These are phyloP conservation scores for Fusarium musae DNA, from an alignment of 2,329 filamentous ascomycete genomes.

Conservation along the genomic window DNA sequence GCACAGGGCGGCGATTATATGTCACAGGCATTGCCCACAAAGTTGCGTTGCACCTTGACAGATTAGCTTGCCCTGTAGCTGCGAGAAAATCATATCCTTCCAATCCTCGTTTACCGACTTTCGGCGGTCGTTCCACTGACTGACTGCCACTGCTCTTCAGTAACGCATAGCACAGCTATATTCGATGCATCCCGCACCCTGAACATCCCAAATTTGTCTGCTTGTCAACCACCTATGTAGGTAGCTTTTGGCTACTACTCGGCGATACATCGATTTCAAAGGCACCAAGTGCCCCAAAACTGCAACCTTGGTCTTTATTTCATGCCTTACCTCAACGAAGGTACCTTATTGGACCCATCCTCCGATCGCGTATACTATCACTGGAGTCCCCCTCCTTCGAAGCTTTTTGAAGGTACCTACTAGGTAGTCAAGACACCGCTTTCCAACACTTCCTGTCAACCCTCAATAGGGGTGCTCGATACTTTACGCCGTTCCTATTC, in stretches of 20 bases:
- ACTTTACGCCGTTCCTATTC: neutral
- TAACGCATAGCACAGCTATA: conserved; percentile 1
- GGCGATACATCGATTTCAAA: neutral
- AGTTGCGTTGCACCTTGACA: conserved; percentile 12
- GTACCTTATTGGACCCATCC: neutral
- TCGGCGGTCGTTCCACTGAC: neutral
- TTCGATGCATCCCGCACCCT: neutral
- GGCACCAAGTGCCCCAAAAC: neutral
- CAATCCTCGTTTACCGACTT: neutral
- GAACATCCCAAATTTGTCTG: neutral
- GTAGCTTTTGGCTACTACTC: neutral
- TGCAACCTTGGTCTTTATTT: neutral
- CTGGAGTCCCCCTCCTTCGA: conserved; percentile 12
- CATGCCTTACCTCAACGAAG: neutral
- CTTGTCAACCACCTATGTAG: neutral
- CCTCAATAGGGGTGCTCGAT: neutral
- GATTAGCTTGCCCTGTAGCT: conserved; percentile 37
- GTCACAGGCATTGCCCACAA: conserved; percentile 20
- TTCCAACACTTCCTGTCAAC: neutral
- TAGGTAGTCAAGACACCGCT: conserved; percentile 6
- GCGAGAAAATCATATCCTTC: conserved; percentile 20
- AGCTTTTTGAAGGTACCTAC: neutral
- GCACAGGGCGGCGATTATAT: conserved; percentile 34
- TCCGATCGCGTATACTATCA: conserved; percentile 11
- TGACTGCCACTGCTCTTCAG: neutral